These are phyloP conservation scores for Schizosaccharomyces japonicus DNA, from an alignment of 805 yeast species.

Conservation along the genomic window DNA sequence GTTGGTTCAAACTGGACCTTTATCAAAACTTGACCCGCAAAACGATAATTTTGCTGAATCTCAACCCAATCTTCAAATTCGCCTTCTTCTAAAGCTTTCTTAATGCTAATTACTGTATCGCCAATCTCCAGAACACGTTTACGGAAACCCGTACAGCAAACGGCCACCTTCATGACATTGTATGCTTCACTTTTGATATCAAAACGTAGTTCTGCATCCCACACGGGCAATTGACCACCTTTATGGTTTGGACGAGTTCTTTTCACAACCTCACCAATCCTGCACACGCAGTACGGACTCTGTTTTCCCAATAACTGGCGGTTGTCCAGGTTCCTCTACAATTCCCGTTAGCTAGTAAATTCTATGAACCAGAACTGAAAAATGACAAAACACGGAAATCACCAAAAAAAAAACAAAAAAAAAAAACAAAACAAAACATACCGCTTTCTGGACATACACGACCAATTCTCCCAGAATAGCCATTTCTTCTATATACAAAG, in stretches of 20 bases:
- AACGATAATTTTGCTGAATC: conserved; percentile 37
- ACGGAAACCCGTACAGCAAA: conserved; percentile 48
- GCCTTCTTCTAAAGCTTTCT: conserved; percentile 43
- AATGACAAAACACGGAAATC: too few relatives aligned
- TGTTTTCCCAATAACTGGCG: conserved; percentile 73
- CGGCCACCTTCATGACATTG: conserved; percentile 42
- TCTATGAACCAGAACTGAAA: too few relatives aligned
- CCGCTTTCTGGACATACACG: not conserved
- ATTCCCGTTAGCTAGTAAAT: too few relatives aligned
- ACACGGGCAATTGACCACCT: conserved; percentile 86
- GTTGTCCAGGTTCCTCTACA: conserved; percentile 54
- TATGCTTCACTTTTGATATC: conserved; percentile 35
- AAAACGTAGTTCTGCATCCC: conserved; percentile 58
- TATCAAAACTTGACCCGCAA: conserved; percentile 70
- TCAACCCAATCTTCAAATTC: conserved; percentile 77
- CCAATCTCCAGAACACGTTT: conserved; percentile 68
- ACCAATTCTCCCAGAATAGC: not conserved
- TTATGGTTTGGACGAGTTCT: conserved; percentile 54
- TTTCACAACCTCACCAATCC: conserved; percentile 62
- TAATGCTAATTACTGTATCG: conserved; percentile 51
- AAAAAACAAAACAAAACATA: not conserved
- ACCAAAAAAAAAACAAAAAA: too few relatives aligned
- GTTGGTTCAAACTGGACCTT: conserved; percentile 80
- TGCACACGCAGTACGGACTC: conserved; percentile 64
- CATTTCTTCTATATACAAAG: too few relatives aligned